Evolutionary conservation across 768 basidiomycete species (phyloP).

Genomic region (Pleurotus cornucopiae): DNA sequence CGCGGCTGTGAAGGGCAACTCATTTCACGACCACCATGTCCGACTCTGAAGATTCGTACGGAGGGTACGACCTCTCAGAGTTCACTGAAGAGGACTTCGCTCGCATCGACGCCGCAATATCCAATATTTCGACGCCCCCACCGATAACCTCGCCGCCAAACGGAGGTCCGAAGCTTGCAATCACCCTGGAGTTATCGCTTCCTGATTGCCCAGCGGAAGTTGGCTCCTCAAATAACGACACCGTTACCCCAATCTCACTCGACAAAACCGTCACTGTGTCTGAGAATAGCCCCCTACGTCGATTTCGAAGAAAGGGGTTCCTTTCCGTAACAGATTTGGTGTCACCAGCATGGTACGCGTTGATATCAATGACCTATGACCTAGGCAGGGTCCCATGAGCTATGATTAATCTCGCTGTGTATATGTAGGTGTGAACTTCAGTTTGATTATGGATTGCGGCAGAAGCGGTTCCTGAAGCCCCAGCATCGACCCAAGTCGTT

Average conservation of each 20-base stretch:
- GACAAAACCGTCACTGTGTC: neutral
- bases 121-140: neutral
- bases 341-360: constrained; percentile 55
- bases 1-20: neutral
- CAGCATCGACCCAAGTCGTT: constrained; percentile 53
- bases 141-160: constrained; percentile 9
- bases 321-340: constrained; percentile 65
- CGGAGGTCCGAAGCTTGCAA: constrained; percentile 27
- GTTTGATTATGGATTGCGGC: constrained; percentile 70
- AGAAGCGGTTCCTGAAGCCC: constrained; percentile 46
- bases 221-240: too few species aligned
- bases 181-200: constrained; percentile 25
- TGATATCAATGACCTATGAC: too few species aligned
- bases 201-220: too few species aligned
- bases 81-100: constrained; percentile 57
- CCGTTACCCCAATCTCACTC: too few species aligned
- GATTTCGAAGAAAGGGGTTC: constrained; percentile 39
- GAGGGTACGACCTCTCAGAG: constrained; percentile 43
- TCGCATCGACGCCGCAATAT: constrained; percentile 38
- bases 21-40: constrained; percentile 16
- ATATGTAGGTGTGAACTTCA: constrained; percentile 71
- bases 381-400: neutral
- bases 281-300: constrained; percentile 30
- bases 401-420: neutral
- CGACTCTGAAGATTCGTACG: constrained; percentile 38